Conservation (phyloP, 1,284 basidiomycete genomes). For the Anthracocystis walkeri region DNA sequence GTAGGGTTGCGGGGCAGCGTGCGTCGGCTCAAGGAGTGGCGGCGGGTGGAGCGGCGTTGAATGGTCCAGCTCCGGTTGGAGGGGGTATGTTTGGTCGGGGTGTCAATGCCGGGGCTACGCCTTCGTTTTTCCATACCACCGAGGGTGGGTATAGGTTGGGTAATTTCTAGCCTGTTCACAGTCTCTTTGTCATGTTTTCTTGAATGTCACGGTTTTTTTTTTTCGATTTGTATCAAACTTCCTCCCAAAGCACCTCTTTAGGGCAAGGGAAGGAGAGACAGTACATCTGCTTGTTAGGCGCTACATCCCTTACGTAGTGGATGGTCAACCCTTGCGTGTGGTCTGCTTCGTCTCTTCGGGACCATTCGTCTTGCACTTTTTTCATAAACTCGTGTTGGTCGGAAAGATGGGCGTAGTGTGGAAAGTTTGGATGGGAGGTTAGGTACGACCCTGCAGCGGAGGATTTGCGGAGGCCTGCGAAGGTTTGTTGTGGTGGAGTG, state of each 20-base stretch:
- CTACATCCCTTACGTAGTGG: conserved; percentile 89
- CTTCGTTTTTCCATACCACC: conserved; percentile 26
- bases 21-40: conserved; percentile 2
- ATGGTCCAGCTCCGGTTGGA: not conserved
- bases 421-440: conserved; percentile 27
- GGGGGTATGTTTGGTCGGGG: conserved; percentile 3
- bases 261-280: conserved; percentile 93
- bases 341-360: conserved; percentile 3
- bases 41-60: not conserved
- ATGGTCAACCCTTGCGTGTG: conserved; percentile 70
- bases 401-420: conserved; percentile 4
- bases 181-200: not conserved
- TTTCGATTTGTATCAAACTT: not conserved
- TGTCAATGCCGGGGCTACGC: conserved; percentile 10
- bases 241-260: conserved; percentile 58
- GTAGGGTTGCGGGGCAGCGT: conserved; percentile 8
- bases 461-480: conserved; percentile 33
- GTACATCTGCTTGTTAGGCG: conserved; percentile 98
- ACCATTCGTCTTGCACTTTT: conserved; percentile 6
- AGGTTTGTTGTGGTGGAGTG: conserved; percentile 34
- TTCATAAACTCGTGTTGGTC: conserved; percentile 7
- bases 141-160: conserved; percentile 36
- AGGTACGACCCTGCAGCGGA: conserved; percentile 8
- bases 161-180: conserved; percentile 17
- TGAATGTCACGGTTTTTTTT: conserved; percentile 1